Evolutionary conservation across 805 yeast genomes (phyloP), one percentile per base, ranked within the genome.

Genomic region (Candida patagonica): DNA sequence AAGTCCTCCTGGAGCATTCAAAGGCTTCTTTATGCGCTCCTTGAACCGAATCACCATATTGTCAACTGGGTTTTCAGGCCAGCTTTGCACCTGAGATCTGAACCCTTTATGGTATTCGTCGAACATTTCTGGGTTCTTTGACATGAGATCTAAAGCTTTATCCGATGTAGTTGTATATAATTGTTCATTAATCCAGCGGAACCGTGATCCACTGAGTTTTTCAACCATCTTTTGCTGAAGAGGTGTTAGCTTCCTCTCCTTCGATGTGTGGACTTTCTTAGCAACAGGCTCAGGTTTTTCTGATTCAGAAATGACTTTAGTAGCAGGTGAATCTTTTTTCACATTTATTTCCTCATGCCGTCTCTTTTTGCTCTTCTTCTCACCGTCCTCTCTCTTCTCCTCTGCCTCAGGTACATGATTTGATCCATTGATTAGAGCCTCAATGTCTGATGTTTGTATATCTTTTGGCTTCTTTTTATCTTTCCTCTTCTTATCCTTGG

Each of bases 51-150:
- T 66, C 1, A 85, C 88, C 62, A 87, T 83, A 2, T 81, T 80
- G 61, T 87, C 81, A n/a, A 92, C 95, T 1, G 99, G 99, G 54
- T 92, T 92, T 62, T 89, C 96, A 2, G 99, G 98, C 99, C 99
- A 92, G 16, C 86, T 71, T 54, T 83, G 87, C 13, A 92, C 97
- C 60, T 92, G 99, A 10, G 88, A 80, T 51, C 94, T 71, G 68
- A 92, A 92, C 0, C 99, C 99, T 42, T 78, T 80, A 57, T 94
- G 98, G 53, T 92, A 92, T 56, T 89, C 97, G 49, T 85, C 92
- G 59, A 88, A 92, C 45, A 92, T 67, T 19, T 77, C 76, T 0
- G 99, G 98, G 51, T 88, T 95, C 12, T 79, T 75, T 42, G 73
- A 66, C 30, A 92, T 76, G 45, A 92, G 62, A 19, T 70, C 65